Evolutionary conservation across 2,329 filamentous ascomycete species (phyloP), one percentile per base, ranked within the genome.

Genomic region (Colletotrichum phormii): DNA sequence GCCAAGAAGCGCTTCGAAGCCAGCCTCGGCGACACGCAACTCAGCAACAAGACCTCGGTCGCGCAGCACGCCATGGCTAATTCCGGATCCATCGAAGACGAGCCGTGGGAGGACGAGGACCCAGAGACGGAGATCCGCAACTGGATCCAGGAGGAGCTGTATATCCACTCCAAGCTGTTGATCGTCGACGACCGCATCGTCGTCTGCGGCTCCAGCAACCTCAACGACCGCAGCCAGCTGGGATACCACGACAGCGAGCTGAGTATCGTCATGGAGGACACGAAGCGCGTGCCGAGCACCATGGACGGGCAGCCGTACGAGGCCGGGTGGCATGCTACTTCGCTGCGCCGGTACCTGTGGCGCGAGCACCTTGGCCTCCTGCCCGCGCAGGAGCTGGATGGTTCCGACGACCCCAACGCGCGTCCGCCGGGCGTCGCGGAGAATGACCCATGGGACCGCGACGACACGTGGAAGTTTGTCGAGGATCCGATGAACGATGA

Each of bases 71-170:
- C 95, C 46, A 97, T 98, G 94, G 88, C 93, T 26, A 89, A 75
- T 84, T 77, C 81, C 6, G 91, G 80, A 81, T 89, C 80, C 85
- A 88, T 87, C 82, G 90, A 78, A 4, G 91, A 94, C 11, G 94
- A 97, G 81, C 78, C 84, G 0, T 98, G 95, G 94, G 92, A 95
- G 18, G 93, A 94, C 18, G 86, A 87, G 0, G 84, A 93, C 4
- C 84, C 90, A 0, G 89, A 96, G 76, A 89, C 90, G 1, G 97
- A 98, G 81, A 93, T 95, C 70, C 89, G 93, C 66, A 94, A 97
- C 80, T 97, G 97, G 86, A 92, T 98, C 72, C 96, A 98, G 80
- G 97, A 99, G 81, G 96, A 99, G 82, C 89, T 98, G 2, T 99
- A 99, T 81, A 92, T 98, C 60, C 97, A 99, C 81, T 93, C 91